Base-by-base conservation (phyloP, 345 rosid species). In the Crucihimalaya himalaica region DNA sequence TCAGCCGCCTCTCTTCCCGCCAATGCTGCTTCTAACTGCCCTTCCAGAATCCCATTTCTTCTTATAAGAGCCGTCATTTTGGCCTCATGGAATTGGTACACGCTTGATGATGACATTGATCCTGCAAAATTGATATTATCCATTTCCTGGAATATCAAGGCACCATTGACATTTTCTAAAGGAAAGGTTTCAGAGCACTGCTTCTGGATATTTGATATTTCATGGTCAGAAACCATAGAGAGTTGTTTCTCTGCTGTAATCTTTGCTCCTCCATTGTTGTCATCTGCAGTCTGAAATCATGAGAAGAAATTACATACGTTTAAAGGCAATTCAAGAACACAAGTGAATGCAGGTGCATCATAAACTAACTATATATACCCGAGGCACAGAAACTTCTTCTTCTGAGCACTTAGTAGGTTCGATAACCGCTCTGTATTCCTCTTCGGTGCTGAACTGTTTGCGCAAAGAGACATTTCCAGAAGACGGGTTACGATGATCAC, bases 381-480 rank as follows among this genome's bases (percentile, higher is more conserved):
- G 84, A 59, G 77, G 70, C 16, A 57, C 54, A 37, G 76, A 77
- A 56, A 57, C 53, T 55, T 86, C 92, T 58, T 88, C 93, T 55
- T 87, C 93, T 39, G 81, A 67, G 81, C 58, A 69, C 78, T 81
- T 88, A 27, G 79, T 70, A 19, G 71, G 72, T 83, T 86, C 93
- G 53, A 77, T 23, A 25, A 75, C 65, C 18, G 82, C 69, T 43
- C 48, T 81, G 67, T 83, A 73, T 66, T 86, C 94, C 82, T 90
- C 97, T 63, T 86, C 91, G 0, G 81, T 77, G 58, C 76, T 86
- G 70, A 93, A 95, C 83, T 90, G 93, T 81, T 85, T 92, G 55
- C 86, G 84, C 54, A 89, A 85, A 31, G 99, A 92, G 79, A 83
- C 87, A 63, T 87, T 90, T 63, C 96, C 91, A 39, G 93, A 77